These are phyloP conservation scores for Saccharomyces hybrid DNA, from an alignment of 1,139 yeast species.

Conservation along the genomic window DNA sequence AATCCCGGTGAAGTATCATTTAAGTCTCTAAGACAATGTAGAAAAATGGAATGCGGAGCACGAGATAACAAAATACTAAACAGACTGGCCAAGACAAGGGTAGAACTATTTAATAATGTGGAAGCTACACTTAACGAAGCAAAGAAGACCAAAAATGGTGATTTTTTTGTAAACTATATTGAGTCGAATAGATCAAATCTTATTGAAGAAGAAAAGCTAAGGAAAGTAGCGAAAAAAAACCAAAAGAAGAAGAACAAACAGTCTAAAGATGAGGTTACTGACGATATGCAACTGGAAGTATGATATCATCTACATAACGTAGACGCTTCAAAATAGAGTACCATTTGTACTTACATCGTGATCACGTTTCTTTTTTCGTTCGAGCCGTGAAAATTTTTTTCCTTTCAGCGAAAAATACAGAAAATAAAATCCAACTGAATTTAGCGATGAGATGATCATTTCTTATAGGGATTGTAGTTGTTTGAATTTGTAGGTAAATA, in stretches of 20 bases:
- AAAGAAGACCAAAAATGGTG: constrained; percentile 26
- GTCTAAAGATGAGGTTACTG: constrained; percentile 3
- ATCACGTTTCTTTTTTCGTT: background rate
- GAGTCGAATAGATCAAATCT: constrained; percentile 15
- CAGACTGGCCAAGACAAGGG: constrained; percentile 58
- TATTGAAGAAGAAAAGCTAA: constrained; percentile 18
- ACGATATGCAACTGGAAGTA: background rate
- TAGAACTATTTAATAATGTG: constrained; percentile 45
- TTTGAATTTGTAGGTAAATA: background rate
- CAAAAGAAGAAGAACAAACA: constrained; percentile 11
- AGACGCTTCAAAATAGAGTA: background rate
- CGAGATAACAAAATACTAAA: constrained; percentile 61
- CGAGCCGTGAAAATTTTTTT: constrained; percentile 3
- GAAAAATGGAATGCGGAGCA: constrained; percentile 46
- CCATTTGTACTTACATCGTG: background rate
- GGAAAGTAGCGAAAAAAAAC: constrained; percentile 15
- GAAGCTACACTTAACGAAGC: constrained; percentile 26
- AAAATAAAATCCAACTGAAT: background rate
- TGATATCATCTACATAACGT: background rate
- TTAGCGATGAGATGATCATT: background rate
- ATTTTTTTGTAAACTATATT: constrained; percentile 18
- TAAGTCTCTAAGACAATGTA: constrained; percentile 48
- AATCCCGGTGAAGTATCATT: constrained; percentile 81
- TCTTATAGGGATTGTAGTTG: background rate
- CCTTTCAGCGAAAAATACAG: constrained; percentile 2